Evolutionary conservation across 805 yeast species (phyloP), one percentile per base, ranked within the genome.

Genomic region (Komagataella phaffii): DNA sequence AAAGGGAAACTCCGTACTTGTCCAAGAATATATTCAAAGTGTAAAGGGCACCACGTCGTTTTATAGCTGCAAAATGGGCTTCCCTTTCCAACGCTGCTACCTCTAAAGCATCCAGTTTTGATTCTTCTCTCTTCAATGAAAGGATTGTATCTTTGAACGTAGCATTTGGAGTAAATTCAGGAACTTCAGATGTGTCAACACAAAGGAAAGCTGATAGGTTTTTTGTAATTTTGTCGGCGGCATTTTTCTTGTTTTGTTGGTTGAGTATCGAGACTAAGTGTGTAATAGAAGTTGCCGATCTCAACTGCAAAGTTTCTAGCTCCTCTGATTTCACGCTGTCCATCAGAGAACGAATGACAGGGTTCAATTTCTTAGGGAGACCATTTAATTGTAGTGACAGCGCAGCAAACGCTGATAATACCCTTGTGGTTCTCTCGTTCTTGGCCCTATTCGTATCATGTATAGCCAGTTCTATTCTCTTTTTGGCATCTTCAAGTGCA

Each of bases 111-210:
- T 80, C 83, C 1, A 80, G 66, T 49, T 73, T 73, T 1, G 83
- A 79, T 56, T 87, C 95, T 57, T 88, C 96, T 58, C 87, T 88
- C 52, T 79, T 72, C 57, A 89, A 72, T 1, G 96, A 88, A 51
- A 90, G 67, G 10, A 91, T 83, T 12, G 69, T 69, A 47, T 77
- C 79, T 17, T 66, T 72, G 52, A 74, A 70, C 12, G 67, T 65
- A 44, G 77, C 75, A 58, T 86, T 85, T 47, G 85, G 82, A 14
- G 73, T 72, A 61, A 88, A 93, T 60, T 88, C 97, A 2, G 99
- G 99, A 36, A 91, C 96, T 62, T 90, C 97, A 3, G 93, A 79
- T 0, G 96, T 88, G 63, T 91, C 99, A 36, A 90, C 96, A 68
- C 99, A 93, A 50, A 93, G 63, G 62, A 91, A 91, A 0, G 91